These are phyloP conservation scores for Dendrothele bispora DNA, from an alignment of 768 basidiomycete genomes.

Conservation along the genomic window DNA sequence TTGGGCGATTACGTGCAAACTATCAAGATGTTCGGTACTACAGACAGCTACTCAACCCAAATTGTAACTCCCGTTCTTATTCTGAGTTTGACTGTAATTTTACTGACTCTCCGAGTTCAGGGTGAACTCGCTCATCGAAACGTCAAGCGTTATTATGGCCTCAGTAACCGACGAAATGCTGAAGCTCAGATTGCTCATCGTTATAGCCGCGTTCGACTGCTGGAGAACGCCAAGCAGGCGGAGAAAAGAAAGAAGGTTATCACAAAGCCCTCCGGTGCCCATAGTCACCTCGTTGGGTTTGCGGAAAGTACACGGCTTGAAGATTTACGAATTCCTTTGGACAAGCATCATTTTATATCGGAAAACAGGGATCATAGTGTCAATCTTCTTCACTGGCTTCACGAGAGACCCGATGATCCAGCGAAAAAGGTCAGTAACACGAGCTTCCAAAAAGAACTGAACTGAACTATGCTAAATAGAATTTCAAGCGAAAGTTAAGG, in stretches of 20 bases:
- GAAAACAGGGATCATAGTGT: background rate
- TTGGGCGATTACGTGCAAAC: constrained; percentile 30
- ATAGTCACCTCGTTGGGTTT: background rate
- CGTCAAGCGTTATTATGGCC: constrained; percentile 30
- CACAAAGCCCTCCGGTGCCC: background rate
- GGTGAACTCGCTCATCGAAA: constrained; percentile 34
- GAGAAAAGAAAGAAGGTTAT: background rate
- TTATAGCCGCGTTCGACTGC: constrained; percentile 5
- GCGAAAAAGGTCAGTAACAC: background rate
- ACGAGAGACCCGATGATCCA: too few species aligned
- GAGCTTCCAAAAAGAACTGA: too few species aligned
- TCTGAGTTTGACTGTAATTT: background rate
- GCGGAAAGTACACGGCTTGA: background rate
- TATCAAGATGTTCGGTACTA: constrained; percentile 29
- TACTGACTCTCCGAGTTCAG: constrained; percentile 14
- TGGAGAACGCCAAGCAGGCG: constrained; percentile 2
- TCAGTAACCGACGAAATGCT: constrained; percentile 23
- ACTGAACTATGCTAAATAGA: too few species aligned
- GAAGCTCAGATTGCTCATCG: constrained; percentile 21
- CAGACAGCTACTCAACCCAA: constrained; percentile 36
- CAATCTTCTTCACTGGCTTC: background rate
- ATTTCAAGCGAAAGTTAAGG: constrained; percentile 24
- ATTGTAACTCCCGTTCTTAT: constrained; percentile 19
- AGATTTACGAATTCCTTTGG: background rate
- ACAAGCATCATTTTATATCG: background rate